These are phyloP conservation scores for Anthracocystis walkeri DNA, from an alignment of 1,284 basidiomycete species.

Conservation along the genomic window DNA sequence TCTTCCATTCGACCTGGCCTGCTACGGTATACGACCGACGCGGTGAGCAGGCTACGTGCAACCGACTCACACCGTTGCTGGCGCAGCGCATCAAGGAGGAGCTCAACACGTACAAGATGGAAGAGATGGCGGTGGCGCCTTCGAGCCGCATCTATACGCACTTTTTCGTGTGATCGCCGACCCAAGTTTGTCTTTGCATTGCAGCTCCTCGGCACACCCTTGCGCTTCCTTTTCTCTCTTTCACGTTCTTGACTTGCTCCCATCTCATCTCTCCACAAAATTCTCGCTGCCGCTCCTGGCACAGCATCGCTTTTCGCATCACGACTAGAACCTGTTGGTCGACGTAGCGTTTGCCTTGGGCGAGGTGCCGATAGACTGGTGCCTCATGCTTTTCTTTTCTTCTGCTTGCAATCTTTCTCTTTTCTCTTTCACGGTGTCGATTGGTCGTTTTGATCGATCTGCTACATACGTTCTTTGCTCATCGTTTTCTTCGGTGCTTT, in stretches of 20 bases:
- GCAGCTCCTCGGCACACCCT: too few relatives aligned
- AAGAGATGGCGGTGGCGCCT: slow-evolving; percentile 93
- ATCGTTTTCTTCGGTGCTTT: neutral
- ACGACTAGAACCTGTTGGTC: too few relatives aligned
- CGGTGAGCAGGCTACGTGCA: slow-evolving; percentile 96
- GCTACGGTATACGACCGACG: slow-evolving; percentile 89
- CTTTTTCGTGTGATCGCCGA: slow-evolving; percentile 58
- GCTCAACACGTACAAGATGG: slow-evolving; percentile 90
- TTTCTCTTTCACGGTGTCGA: neutral
- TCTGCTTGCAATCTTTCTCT: neutral
- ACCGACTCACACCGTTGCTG: slow-evolving; percentile 89
- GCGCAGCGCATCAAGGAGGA: slow-evolving; percentile 93
- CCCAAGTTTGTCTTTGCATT: neutral
- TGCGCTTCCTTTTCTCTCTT: neutral
- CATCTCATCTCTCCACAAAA: neutral
- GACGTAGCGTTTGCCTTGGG: neutral
- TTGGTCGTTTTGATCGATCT: neutral
- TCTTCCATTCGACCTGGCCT: slow-evolving; percentile 95
- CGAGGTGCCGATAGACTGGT: neutral
- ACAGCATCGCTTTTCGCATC: too few relatives aligned
- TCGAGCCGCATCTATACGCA: slow-evolving; percentile 67
- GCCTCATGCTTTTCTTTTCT: neutral
- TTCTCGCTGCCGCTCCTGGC: neutral
- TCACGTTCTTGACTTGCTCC: slow-evolving; percentile 5
- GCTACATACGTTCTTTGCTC: slow-evolving; percentile 3